Evolutionary conservation across 345 rosid species (phyloP).

Genomic region (Euphorbia lathyris): DNA sequence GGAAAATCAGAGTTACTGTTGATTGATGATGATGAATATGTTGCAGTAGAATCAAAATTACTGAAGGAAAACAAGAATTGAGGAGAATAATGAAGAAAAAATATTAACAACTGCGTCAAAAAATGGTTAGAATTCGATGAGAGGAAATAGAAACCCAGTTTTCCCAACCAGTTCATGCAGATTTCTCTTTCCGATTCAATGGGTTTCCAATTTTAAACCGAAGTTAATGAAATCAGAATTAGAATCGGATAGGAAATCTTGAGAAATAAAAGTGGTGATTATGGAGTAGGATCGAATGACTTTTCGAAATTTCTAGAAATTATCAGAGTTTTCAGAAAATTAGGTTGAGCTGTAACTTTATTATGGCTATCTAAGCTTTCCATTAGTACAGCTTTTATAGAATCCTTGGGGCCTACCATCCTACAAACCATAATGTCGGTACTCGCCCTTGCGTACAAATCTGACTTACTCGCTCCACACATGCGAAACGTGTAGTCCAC

Average conservation of each 20-base stretch:
- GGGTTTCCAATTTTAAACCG: too few relatives aligned
- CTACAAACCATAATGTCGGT: background rate
- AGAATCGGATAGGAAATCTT: too few relatives aligned
- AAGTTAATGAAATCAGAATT: too few relatives aligned
- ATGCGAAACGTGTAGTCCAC: background rate
- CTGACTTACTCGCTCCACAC: background rate
- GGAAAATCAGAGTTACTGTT: slow-evolving; percentile 17
- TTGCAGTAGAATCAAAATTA: slow-evolving; percentile 34
- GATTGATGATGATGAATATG: background rate
- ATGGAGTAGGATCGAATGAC: background rate
- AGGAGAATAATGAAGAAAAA: slow-evolving; percentile 79
- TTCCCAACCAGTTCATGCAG: slow-evolving; percentile 99
- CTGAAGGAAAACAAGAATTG: slow-evolving; percentile 53
- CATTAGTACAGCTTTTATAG: background rate
- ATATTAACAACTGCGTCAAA: slow-evolving; percentile 70
- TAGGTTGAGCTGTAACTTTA: background rate
- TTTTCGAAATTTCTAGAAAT: background rate
- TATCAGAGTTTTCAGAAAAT: background rate
- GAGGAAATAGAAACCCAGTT: slow-evolving; percentile 45
- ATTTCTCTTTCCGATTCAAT: slow-evolving; percentile 20
- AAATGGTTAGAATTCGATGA: slow-evolving; percentile 67
- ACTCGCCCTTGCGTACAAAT: background rate
- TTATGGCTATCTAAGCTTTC: too few relatives aligned
- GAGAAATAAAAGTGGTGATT: too few relatives aligned
- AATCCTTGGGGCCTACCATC: background rate